phyloP scores from a whole-genome alignment of 306 rosid species.

The Herpetospermum pedunculosum region DNA sequence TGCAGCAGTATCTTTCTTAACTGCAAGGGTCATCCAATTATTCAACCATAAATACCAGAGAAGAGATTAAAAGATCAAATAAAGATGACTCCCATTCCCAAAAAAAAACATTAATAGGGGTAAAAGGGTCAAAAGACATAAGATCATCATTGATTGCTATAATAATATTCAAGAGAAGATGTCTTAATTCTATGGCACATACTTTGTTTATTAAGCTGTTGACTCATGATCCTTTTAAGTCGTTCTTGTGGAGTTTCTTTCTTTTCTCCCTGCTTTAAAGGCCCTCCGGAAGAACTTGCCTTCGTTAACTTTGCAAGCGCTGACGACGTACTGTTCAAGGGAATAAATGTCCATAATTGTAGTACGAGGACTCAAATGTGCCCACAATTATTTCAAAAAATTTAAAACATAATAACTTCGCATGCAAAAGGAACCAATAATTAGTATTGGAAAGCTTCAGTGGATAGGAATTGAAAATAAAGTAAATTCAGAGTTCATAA shows the following conservation, averaged over 20 bases:
- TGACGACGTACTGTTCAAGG: constrained; percentile 56
- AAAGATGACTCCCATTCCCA: neutral
- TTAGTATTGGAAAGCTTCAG: neutral
- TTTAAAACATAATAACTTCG: neutral
- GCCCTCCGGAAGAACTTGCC: constrained; percentile 65
- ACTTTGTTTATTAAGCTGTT: constrained; percentile 90
- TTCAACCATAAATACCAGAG: neutral
- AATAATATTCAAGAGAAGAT: neutral
- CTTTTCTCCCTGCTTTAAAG: constrained; percentile 66
- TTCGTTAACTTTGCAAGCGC: constrained; percentile 69
- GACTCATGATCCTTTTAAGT: constrained; percentile 96
- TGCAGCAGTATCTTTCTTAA: constrained; percentile 90
- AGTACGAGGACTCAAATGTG: neutral
- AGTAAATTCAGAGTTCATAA: neutral
- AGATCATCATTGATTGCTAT: neutral
- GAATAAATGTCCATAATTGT: neutral
- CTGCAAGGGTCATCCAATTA: constrained; percentile 27
- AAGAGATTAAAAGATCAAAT: neutral
- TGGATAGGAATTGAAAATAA: neutral
- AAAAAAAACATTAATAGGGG: neutral
- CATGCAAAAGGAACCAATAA: neutral
- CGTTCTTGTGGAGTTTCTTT: constrained; percentile 99
- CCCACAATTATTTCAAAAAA: neutral
- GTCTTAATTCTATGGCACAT: constrained; percentile 16
- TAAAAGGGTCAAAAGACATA: neutral